These are phyloP conservation scores for Penicillium argentinense DNA, from an alignment of 495 filamentous ascomycete genomes.

Conservation along the genomic window DNA sequence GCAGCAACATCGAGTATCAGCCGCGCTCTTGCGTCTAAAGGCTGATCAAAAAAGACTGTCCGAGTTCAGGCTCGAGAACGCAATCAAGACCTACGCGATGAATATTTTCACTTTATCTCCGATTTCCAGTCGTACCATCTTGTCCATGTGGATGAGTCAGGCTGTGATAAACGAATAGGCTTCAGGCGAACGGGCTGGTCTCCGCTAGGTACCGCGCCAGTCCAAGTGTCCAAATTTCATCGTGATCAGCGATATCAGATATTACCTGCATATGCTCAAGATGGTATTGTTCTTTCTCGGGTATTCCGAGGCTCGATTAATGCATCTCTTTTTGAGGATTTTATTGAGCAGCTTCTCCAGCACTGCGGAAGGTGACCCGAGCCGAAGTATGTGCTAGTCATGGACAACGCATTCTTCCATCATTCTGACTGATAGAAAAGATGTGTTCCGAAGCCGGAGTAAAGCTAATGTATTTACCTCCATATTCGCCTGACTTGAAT, in stretches of 20 bases:
- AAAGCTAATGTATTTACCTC: too few species aligned
- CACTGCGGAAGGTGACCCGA: slow-evolving; percentile 38
- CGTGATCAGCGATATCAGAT: slow-evolving; percentile 8
- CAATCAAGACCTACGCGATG: background rate
- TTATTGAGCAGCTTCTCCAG: slow-evolving; percentile 40
- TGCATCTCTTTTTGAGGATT: slow-evolving; percentile 38
- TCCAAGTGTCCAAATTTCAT: slow-evolving; percentile 10
- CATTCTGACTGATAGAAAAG: too few species aligned
- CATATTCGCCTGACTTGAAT: slow-evolving; percentile 31
- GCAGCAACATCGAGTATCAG: slow-evolving; percentile 5
- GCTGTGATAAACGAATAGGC: slow-evolving; percentile 13
- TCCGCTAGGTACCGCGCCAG: background rate
- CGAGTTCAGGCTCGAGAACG: background rate
- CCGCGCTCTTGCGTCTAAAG: slow-evolving; percentile 8
- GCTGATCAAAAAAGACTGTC: slow-evolving; percentile 12
- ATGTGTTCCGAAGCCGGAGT: too few species aligned
- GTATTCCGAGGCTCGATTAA: slow-evolving; percentile 41
- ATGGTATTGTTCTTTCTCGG: slow-evolving; percentile 34
- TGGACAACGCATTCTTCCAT: too few species aligned
- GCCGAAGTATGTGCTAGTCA: slow-evolving; percentile 40
- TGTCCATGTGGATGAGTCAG: slow-evolving; percentile 8
- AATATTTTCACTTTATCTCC: slow-evolving; percentile 6
- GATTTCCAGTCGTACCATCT: slow-evolving; percentile 9
- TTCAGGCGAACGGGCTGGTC: slow-evolving; percentile 9
- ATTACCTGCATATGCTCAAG: slow-evolving; percentile 41